Evolutionary conservation across 805 yeast species (phyloP), one percentile per base, ranked within the genome.

Genomic region (Barnettozyma vustinii): DNA sequence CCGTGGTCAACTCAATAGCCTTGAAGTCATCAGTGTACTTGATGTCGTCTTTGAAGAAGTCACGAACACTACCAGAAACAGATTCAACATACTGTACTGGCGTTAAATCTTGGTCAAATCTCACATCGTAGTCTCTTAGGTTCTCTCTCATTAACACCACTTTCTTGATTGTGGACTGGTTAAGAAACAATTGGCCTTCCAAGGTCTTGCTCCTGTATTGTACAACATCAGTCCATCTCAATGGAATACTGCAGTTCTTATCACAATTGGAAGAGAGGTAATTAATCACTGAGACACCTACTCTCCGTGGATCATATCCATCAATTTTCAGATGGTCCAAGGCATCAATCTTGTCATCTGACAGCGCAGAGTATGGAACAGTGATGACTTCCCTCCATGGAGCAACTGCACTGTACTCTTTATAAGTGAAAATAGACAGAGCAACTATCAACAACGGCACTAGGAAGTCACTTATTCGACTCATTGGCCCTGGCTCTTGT

Each of bases 61-160:
- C 32, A 1, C 25, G 15, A 2, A 51, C 40, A 4, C 20, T 21
- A 1, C n/a, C 19, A 4, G 36, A 41, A 3, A 53, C 39, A 1
- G 55, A 51, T 2, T 27, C 47, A 30, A 41, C 35, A 15, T 36
- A 26, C 2, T 19, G n/a, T 3, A 41, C 16, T 19, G 49, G 16
- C 6, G 19, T 9, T 4, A 45, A 23, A n/a, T 18, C 37, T 5
- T 40, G 13, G 7, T 37, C 45, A 19, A 37, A 49, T 2, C 26
- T 42, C 16, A 51, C 49, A 2, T 42, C 45, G 35, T 46, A 47
- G 9, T 44, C 40, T 9, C 45, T 20, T 13, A 55, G 10, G 12
- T 27, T 19, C 8, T 57, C 46, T 19, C 43, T 56, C 60, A 60
- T 52, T 35, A 59, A 21, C 2, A 54, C 32, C 13, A 60, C 23